phyloP scores from a whole-genome alignment of 805 yeast species.

The Cyberlindnera xylosilytica region DNA sequence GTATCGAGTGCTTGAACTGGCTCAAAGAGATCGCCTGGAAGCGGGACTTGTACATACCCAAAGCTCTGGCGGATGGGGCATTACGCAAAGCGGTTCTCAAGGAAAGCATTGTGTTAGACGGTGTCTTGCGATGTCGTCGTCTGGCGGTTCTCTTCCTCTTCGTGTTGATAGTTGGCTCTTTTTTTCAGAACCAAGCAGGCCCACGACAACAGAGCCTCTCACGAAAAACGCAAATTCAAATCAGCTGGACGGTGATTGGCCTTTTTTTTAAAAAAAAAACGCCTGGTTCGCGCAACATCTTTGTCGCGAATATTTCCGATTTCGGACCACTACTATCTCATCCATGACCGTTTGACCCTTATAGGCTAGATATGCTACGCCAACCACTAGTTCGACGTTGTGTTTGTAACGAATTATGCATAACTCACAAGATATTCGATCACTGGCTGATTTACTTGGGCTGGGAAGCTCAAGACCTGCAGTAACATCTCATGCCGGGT shows the following conservation, averaged over 20 bases:
- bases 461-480: no score
- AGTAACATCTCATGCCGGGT: slow-evolving; percentile 1
- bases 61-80: slow-evolving; percentile 25
- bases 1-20: no score
- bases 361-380: no score
- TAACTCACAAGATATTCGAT: no score
- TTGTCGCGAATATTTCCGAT: no score
- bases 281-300: slow-evolving; percentile 2
- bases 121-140: slow-evolving; percentile 5
- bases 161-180: slow-evolving; percentile 10
- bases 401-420: no score
- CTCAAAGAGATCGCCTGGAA: not conserved
- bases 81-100: slow-evolving; percentile 29
- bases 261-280: slow-evolving; percentile 17
- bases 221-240: slow-evolving; percentile 19
- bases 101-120: slow-evolving; percentile 24
- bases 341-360: no score
- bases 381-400: no score
- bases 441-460: no score
- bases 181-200: slow-evolving; percentile 5
- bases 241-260: slow-evolving; percentile 28
- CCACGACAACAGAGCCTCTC: slow-evolving; percentile 1
- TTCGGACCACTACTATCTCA: no score
- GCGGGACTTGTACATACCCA: slow-evolving; percentile 20
- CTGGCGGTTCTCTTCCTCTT: not conserved